Conservation (phyloP, 345 rosid species). For the Durio zibethinus region DNA sequence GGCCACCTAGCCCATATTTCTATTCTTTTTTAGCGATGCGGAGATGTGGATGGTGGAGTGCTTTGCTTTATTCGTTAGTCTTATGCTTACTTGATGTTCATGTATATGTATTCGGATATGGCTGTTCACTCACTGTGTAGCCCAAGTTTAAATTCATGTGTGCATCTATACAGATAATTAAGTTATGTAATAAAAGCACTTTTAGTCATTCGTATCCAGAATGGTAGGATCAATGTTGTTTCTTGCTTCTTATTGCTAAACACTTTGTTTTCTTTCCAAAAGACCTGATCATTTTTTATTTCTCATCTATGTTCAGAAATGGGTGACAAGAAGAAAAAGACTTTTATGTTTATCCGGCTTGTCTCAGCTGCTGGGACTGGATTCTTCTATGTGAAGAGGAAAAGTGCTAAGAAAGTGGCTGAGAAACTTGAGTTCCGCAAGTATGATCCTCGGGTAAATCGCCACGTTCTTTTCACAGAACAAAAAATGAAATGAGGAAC, state of each 20-base stretch:
- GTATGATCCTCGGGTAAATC: slow-evolving; percentile 88
- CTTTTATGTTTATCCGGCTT: slow-evolving; percentile 83
- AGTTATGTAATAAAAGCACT: background rate
- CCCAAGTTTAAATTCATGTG: background rate
- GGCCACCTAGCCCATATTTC: background rate
- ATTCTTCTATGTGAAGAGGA: slow-evolving; percentile 92
- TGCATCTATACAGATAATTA: background rate
- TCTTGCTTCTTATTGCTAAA: background rate
- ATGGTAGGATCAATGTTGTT: background rate
- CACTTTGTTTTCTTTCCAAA: background rate
- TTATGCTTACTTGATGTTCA: background rate
- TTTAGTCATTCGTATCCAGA: background rate
- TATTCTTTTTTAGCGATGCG: background rate
- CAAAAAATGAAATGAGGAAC: slow-evolving; percentile 77
- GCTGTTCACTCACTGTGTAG: background rate
- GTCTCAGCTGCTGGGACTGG: slow-evolving; percentile 97
- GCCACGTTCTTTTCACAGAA: slow-evolving; percentile 88
- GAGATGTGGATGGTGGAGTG: background rate
- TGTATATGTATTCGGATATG: background rate
- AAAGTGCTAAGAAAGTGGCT: slow-evolving; percentile 64
- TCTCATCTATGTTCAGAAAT: slow-evolving; percentile 26
- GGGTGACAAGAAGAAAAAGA: slow-evolving; percentile 93
- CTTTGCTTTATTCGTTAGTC: background rate
- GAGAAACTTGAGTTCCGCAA: slow-evolving; percentile 96
- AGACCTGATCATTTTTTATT: slow-evolving; percentile 1